A percentile compares a stretch with the other conserved stretches of the same genome.
phyloP scores from a whole-genome alignment of 1,139 yeast genomes.

The Kodamaea plutei region DNA sequence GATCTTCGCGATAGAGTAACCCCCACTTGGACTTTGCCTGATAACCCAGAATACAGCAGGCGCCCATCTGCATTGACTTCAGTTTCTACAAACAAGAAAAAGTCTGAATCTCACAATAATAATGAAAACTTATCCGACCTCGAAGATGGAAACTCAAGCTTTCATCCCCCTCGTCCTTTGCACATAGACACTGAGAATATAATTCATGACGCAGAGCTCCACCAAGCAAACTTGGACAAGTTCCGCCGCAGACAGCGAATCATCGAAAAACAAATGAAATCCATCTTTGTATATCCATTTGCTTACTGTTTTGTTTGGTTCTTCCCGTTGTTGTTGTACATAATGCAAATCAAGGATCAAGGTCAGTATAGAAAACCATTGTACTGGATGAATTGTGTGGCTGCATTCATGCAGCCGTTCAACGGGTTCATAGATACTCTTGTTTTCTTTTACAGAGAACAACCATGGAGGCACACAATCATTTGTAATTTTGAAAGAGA shows the following conservation, averaged over 20 bases:
- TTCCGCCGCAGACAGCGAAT: constrained; percentile 59
- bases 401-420: constrained; percentile 76
- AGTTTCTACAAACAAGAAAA: constrained; percentile 1
- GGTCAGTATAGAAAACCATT: constrained; percentile 36
- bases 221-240: constrained; percentile 54
- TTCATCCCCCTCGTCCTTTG: constrained; percentile 10
- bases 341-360: constrained; percentile 51
- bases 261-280: constrained; percentile 74
- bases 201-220: constrained; percentile 38
- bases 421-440: constrained; percentile 74
- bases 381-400: constrained; percentile 62
- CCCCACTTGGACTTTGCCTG: constrained; percentile 32
- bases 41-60: constrained; percentile 7
- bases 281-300: constrained; percentile 78
- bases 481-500: constrained; percentile 39
- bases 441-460: constrained; percentile 74
- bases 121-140: constrained; percentile 3
- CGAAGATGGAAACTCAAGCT: constrained; percentile 3
- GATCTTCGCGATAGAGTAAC: constrained; percentile 22
- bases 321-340: constrained; percentile 72
- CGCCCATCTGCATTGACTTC: constrained; percentile 6
- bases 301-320: constrained; percentile 79
- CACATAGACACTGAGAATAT: constrained; percentile 17
- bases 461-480: constrained; percentile 62
- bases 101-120: no score